Conservation (phyloP, 2,329 filamentous ascomycete genomes). For the Talaromyces islandicus region DNA sequence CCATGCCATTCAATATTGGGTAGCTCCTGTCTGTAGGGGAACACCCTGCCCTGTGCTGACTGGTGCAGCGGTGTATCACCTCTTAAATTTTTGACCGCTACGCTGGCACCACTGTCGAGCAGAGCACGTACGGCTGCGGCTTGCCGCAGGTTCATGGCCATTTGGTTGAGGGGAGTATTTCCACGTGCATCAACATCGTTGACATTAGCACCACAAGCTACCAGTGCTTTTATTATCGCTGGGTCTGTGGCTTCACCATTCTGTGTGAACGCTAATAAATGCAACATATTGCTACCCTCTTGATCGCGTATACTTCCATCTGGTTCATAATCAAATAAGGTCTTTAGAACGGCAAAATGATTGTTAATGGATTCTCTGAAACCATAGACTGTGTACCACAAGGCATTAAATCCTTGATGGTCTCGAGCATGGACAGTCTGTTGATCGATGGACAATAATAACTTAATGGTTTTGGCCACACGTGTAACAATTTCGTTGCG, state of each 20-base stretch:
- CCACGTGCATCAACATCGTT: slow-evolving; percentile 4
- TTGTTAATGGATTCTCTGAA: slow-evolving; percentile 1
- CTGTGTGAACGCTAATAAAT: slow-evolving; percentile 7
- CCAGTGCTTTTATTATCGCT: slow-evolving; percentile 6
- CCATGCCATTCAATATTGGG: background rate
- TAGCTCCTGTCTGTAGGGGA: slow-evolving; percentile 1
- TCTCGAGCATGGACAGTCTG: slow-evolving; percentile 4
- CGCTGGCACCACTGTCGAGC: slow-evolving; percentile 4
- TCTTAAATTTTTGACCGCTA: slow-evolving; percentile 1
- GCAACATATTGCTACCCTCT: slow-evolving; percentile 2
- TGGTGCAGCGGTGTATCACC: slow-evolving; percentile 8
- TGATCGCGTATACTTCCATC: background rate
- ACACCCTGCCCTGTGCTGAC: slow-evolving; percentile 7
- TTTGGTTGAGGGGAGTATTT: slow-evolving; percentile 7
- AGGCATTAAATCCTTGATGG: slow-evolving; percentile 2
- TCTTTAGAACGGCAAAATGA: background rate
- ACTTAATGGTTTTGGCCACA: slow-evolving; percentile 1
- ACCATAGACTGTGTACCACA: slow-evolving; percentile 2
- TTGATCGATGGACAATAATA: slow-evolving; percentile 4
- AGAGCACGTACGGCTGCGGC: background rate
- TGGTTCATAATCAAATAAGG: slow-evolving; percentile 2
- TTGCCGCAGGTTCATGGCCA: slow-evolving; percentile 9
- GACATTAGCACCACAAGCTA: slow-evolving; percentile 5
- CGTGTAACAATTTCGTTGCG: background rate
- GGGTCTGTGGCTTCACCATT: slow-evolving; percentile 4